phyloP scores from a whole-genome alignment of 805 yeast genomes.

The Saccharomycopsis capsularis region DNA sequence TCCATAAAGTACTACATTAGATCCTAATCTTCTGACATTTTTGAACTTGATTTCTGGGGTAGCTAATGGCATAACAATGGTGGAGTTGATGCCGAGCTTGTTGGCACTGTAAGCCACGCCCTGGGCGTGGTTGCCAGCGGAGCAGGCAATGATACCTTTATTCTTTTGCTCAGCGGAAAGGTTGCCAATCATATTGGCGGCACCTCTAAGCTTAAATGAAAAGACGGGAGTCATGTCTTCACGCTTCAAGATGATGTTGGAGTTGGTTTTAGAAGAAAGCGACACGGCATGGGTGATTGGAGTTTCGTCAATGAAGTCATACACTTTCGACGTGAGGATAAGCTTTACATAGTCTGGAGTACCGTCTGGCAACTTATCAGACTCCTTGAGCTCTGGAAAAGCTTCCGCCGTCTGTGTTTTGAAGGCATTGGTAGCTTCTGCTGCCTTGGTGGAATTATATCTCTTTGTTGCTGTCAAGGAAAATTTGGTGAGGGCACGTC shows the following conservation, averaged over 20 bases:
- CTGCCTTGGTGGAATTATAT: no score
- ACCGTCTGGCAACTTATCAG: constrained; percentile 35
- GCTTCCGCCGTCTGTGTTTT: no score
- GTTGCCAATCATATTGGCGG: constrained; percentile 94
- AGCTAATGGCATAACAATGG: constrained; percentile 96
- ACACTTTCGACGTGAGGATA: constrained; percentile 86
- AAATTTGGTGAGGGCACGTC: no score
- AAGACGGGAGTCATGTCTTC: constrained; percentile 94
- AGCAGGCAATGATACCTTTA: constrained; percentile 92
- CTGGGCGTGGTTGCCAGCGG: constrained; percentile 99
- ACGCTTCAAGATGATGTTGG: constrained; percentile 74
- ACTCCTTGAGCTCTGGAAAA: constrained; percentile 6
- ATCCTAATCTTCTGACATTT: constrained; percentile 87
- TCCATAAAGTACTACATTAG: constrained; percentile 88
- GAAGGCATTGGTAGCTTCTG: no score
- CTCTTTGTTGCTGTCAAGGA: no score
- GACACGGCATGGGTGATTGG: constrained; percentile 74
- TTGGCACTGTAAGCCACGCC: constrained; percentile 95
- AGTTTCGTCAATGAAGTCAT: constrained; percentile 89
- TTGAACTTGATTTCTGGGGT: constrained; percentile 93
- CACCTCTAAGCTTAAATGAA: constrained; percentile 94
- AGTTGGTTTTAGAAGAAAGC: constrained; percentile 64
- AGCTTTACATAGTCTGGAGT: constrained; percentile 90
- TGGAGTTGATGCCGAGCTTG: constrained; percentile 80
- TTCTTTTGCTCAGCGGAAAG: constrained; percentile 50